These are phyloP conservation scores for Aschersonia sp. DNA, from an alignment of 2,329 filamentous ascomycete genomes.

Conservation along the genomic window DNA sequence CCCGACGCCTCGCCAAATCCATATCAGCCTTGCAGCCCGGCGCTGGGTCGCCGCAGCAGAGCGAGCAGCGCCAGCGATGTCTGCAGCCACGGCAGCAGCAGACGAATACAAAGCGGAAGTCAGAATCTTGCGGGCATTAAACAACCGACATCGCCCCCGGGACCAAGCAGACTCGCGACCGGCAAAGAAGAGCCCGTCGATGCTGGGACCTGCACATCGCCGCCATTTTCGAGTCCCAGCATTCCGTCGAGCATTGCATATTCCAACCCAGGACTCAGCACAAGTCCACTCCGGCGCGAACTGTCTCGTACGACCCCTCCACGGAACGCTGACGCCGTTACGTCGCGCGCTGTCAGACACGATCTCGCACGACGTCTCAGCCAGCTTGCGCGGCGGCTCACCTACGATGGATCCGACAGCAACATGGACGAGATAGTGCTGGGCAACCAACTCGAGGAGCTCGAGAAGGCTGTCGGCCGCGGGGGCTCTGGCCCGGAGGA, in stretches of 20 bases:
- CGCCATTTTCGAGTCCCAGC: slow-evolving; percentile 18
- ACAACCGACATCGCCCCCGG: background rate
- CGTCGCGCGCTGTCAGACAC: slow-evolving; percentile 19
- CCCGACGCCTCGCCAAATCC: background rate
- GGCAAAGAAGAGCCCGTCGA: slow-evolving; percentile 1
- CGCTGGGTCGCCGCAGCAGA: slow-evolving; percentile 6
- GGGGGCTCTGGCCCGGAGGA: slow-evolving; percentile 4
- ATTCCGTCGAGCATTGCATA: slow-evolving; percentile 17
- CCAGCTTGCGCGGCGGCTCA: slow-evolving; percentile 23
- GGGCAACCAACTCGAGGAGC: slow-evolving; percentile 20
- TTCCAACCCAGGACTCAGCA: slow-evolving; percentile 11
- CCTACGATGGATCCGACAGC: slow-evolving; percentile 14
- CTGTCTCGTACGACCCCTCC: slow-evolving; percentile 5
- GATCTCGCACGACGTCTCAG: slow-evolving; percentile 27
- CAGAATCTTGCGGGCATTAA: background rate
- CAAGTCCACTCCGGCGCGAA: slow-evolving; percentile 17
- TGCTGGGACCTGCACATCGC: slow-evolving; percentile 9
- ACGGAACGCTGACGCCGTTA: slow-evolving; percentile 2
- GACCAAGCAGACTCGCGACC: slow-evolving; percentile 2
- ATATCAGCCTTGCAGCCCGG: slow-evolving; percentile 2
- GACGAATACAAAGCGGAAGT: slow-evolving; percentile 6
- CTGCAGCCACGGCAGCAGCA: slow-evolving; percentile 4
- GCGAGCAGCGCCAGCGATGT: slow-evolving; percentile 5
- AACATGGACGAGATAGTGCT: slow-evolving; percentile 20
- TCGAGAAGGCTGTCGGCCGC: slow-evolving; percentile 16